Conservation (phyloP, 768 basidiomycete species). For the Panellus pusillus region DNA sequence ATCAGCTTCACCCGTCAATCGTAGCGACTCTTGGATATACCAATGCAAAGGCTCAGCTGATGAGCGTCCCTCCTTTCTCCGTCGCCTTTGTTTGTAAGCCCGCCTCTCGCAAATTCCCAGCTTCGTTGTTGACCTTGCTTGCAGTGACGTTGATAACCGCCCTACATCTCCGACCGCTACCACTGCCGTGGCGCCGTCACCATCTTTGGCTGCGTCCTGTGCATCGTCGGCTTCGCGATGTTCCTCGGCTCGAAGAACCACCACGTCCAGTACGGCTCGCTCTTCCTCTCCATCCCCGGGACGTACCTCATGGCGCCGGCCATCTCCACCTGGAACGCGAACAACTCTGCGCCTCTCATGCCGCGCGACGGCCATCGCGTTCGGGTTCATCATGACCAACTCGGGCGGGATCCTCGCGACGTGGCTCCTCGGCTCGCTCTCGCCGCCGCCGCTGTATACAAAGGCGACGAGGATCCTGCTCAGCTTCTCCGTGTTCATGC, state of each 20-base stretch:
- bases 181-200: conserved; percentile 29
- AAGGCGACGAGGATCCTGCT: conserved; percentile 31
- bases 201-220: conserved; percentile 33
- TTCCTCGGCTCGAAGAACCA: conserved; percentile 36
- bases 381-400: conserved; percentile 43
- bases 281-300: conserved; percentile 46
- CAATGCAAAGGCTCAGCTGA: conserved; percentile 45
- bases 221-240: conserved; percentile 37
- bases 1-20: conserved; percentile 57
- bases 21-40: conserved; percentile 49
- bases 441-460: conserved; percentile 38
- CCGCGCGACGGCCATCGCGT: conserved; percentile 48
- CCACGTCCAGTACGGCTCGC: conserved; percentile 41
- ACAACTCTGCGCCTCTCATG: conserved; percentile 49
- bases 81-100: conserved; percentile 31
- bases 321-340: conserved; percentile 47
- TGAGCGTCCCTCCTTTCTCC: conserved; percentile 47
- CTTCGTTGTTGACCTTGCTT: not conserved
- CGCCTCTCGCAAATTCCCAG: not conserved
- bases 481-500: conserved; percentile 27
- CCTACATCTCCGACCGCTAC: conserved; percentile 28
- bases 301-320: conserved; percentile 41
- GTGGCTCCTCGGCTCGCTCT: conserved; percentile 42
- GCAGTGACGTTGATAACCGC: conserved; percentile 26
- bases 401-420: conserved; percentile 43